These are phyloP conservation scores for Annona squamosa DNA, from an alignment of 164 flowering plant genomes.

Conservation along the genomic window DNA sequence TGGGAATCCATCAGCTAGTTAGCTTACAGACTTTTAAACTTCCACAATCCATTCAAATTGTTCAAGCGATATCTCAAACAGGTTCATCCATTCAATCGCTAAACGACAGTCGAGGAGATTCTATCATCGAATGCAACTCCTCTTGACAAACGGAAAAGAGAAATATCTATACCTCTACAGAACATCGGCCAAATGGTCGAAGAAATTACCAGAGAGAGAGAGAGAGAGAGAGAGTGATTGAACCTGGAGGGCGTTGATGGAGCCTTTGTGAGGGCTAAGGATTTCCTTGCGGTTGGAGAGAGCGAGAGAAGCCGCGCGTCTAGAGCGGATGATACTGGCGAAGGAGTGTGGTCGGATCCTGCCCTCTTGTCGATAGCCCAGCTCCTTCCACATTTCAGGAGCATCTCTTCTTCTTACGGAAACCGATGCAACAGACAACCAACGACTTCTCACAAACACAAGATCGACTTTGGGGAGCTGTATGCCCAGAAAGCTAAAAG, in stretches of 20 bases:
- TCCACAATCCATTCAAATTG: too few relatives aligned
- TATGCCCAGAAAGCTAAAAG: too few relatives aligned
- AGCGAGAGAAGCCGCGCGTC: constrained; percentile 50
- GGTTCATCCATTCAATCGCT: too few relatives aligned
- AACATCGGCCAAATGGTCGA: background rate
- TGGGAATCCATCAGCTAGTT: too few relatives aligned
- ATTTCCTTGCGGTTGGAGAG: constrained; percentile 82
- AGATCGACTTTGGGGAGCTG: background rate
- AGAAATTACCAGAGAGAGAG: background rate
- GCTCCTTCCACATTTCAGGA: constrained; percentile 77
- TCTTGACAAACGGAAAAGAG: too few relatives aligned
- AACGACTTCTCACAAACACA: background rate
- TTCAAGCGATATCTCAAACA: too few relatives aligned
- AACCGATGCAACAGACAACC: background rate
- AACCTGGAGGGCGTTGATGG: constrained; percentile 91
- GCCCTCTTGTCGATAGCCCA: constrained; percentile 78
- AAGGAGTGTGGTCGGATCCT: constrained; percentile 52
- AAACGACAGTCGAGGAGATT: too few relatives aligned
- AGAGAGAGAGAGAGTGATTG: background rate
- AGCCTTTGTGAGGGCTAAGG: constrained; percentile 69
- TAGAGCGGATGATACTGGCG: constrained; percentile 44
- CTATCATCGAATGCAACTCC: too few relatives aligned
- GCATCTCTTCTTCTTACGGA: constrained; percentile 37
- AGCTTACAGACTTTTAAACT: too few relatives aligned
- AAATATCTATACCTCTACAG: too few relatives aligned